Conservation (phyloP, 2,329 filamentous ascomycete species). For the Ophiostoma angusticollis region DNA sequence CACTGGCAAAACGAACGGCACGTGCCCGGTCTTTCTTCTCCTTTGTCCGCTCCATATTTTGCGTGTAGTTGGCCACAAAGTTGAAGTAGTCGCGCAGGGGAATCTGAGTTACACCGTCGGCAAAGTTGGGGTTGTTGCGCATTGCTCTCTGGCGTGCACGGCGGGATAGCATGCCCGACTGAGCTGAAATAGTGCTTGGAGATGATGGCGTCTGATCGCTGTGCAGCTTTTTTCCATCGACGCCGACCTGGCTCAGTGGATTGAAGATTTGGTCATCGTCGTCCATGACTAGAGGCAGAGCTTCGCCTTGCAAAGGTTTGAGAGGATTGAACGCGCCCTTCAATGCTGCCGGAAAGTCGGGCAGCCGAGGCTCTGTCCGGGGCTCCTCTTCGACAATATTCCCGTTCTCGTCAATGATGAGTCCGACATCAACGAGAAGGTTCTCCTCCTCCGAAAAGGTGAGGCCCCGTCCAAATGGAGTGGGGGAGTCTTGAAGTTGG, state of each 20-base stretch:
- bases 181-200: neutral
- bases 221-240: too few species aligned
- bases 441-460: constrained; percentile 30
- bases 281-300: constrained; percentile 6
- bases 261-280: constrained; percentile 8
- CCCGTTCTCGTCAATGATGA: constrained; percentile 17
- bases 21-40: constrained; percentile 7
- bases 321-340: neutral
- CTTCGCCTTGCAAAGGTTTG: neutral
- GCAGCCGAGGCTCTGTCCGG: constrained; percentile 12
- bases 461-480: constrained; percentile 16
- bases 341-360: constrained; percentile 3
- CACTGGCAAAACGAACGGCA: constrained; percentile 4
- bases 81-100: constrained; percentile 12
- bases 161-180: neutral
- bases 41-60: constrained; percentile 11
- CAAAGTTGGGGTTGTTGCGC: constrained; percentile 4
- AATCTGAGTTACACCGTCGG: constrained; percentile 14
- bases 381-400: constrained; percentile 13
- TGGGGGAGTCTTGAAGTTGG: constrained; percentile 10
- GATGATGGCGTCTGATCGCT: constrained; percentile 1
- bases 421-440: constrained; percentile 26
- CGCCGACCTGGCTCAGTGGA: neutral
- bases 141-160: neutral
- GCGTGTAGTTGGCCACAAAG: constrained; percentile 10